A percentile compares a stretch with the other conserved stretches of the same genome.
Evolutionary conservation across 2,329 filamentous ascomycete genomes (phyloP).

Genomic region (Apiospora sp.): DNA sequence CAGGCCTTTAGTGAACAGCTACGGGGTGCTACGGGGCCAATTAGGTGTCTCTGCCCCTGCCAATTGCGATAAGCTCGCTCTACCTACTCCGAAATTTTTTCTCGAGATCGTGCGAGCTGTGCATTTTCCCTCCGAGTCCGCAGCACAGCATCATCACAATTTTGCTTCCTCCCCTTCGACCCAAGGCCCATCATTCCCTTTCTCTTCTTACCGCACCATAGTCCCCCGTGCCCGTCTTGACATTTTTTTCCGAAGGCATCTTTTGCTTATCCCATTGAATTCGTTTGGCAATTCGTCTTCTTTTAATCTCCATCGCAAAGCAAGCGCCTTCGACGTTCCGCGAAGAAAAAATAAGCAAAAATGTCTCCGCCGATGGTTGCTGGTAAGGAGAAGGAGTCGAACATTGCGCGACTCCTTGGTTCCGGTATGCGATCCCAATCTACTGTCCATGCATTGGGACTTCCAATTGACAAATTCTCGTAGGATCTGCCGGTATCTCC

Average conservation of each 20-base stretch:
- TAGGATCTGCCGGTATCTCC: slow-evolving; percentile 67
- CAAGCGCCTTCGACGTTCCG: background rate
- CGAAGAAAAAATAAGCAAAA: slow-evolving; percentile 34
- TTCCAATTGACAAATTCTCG: slow-evolving; percentile 1
- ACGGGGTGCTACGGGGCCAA: slow-evolving; percentile 1
- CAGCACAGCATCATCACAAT: slow-evolving; percentile 14
- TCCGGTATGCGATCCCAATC: slow-evolving; percentile 69
- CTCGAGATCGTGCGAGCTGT: slow-evolving; percentile 6
- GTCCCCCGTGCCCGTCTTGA: background rate
- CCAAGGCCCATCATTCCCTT: slow-evolving; percentile 13
- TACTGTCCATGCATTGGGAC: background rate
- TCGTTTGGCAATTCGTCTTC: background rate
- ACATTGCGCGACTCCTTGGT: slow-evolving; percentile 84
- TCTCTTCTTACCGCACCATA: slow-evolving; percentile 2
- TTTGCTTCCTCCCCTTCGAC: background rate
- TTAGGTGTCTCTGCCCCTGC: slow-evolving; percentile 7
- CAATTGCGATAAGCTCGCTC: slow-evolving; percentile 10
- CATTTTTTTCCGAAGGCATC: background rate
- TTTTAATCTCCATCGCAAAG: background rate
- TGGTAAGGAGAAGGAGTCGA: slow-evolving; percentile 80
- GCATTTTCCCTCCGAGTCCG: slow-evolving; percentile 14
- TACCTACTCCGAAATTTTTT: slow-evolving; percentile 19
- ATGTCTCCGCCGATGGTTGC: slow-evolving; percentile 70
- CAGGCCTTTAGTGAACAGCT: slow-evolving; percentile 5
- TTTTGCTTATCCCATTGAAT: background rate